A percentile compares a stretch with the other conserved stretches of the same genome.
Evolutionary conservation across 2,329 filamentous ascomycete genomes (phyloP).

Genomic region (Hymenotorrendiella dingleyae): DNA sequence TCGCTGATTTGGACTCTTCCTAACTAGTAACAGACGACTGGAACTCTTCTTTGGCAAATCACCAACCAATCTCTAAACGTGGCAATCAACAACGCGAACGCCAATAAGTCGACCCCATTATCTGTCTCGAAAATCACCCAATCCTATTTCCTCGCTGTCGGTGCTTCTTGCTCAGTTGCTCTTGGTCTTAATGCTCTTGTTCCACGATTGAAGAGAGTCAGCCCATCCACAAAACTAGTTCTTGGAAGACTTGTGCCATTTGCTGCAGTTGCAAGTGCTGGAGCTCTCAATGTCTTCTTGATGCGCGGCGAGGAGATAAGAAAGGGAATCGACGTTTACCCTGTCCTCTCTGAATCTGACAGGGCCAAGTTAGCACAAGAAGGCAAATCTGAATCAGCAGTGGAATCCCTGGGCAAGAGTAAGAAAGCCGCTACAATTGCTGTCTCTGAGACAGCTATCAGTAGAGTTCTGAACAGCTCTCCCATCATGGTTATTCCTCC

Average conservation of each 20-base stretch:
- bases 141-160: slow-evolving; percentile 87
- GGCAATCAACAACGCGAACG: slow-evolving; percentile 94
- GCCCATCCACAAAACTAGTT: slow-evolving; percentile 68
- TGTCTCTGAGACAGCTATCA: slow-evolving; percentile 87
- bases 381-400: slow-evolving; percentile 58
- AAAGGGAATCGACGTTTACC: slow-evolving; percentile 87
- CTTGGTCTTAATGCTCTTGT: slow-evolving; percentile 87
- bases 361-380: slow-evolving; percentile 50
- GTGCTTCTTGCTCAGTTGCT: slow-evolving; percentile 88
- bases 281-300: slow-evolving; percentile 89
- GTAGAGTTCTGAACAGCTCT: slow-evolving; percentile 85
- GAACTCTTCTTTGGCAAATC: slow-evolving; percentile 90
- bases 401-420: slow-evolving; percentile 75
- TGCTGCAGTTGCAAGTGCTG: slow-evolving; percentile 86
- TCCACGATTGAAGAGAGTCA: slow-evolving; percentile 71
- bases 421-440: slow-evolving; percentile 83
- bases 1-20: neutral
- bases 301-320: slow-evolving; percentile 97
- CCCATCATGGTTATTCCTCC: slow-evolving; percentile 97
- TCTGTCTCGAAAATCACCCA: slow-evolving; percentile 74
- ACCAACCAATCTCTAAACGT: slow-evolving; percentile 98
- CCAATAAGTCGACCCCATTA: slow-evolving; percentile 93
- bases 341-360: slow-evolving; percentile 66
- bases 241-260: slow-evolving; percentile 90
- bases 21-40: slow-evolving; percentile 54